A percentile compares a stretch with the other conserved stretches of the same genome.
Conservation (phyloP, 1,284 basidiomycete species). For the Erythrobasidium hasegawianum region DNA sequence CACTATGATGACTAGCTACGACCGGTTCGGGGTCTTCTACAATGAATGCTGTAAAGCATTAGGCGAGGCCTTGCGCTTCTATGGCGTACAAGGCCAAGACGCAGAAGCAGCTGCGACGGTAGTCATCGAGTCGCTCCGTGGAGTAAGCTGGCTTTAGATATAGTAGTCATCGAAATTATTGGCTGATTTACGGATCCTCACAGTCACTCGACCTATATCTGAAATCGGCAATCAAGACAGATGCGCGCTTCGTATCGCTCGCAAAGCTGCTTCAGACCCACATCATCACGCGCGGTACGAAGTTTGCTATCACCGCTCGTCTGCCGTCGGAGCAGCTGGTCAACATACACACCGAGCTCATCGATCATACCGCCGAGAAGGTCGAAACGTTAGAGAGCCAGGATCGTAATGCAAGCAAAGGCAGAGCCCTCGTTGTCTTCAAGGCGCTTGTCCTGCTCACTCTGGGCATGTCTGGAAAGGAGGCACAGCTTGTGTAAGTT, state of each 20-base stretch:
- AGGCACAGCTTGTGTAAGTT: constrained; percentile 72
- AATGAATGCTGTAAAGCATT: constrained; percentile 77
- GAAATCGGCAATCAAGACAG: constrained; percentile 56
- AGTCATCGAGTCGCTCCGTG: constrained; percentile 43
- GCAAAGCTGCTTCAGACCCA: constrained; percentile 69
- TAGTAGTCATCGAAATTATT: too few species aligned
- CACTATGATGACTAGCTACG: constrained; percentile 75
- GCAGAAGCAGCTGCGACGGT: constrained; percentile 40
- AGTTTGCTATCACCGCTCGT: constrained; percentile 71
- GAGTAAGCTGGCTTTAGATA: constrained; percentile 37
- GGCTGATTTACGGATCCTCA: too few species aligned
- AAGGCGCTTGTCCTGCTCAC: constrained; percentile 67
- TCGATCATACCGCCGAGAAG: constrained; percentile 69
- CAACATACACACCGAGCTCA: constrained; percentile 66
- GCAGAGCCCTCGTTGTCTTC: constrained; percentile 69
- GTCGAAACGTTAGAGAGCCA: constrained; percentile 52
- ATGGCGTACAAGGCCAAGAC: constrained; percentile 73
- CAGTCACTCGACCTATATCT: constrained; percentile 74
- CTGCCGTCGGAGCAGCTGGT: constrained; percentile 68
- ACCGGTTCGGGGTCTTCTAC: constrained; percentile 72
- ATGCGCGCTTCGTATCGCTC: constrained; percentile 64
- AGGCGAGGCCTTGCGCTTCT: constrained; percentile 78
- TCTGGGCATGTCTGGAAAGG: constrained; percentile 61
- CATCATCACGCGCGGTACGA: constrained; percentile 80
- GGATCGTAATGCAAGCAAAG: constrained; percentile 52